phyloP scores from a whole-genome alignment of 257 asterid genomes.

The Solanum pennellii region DNA sequence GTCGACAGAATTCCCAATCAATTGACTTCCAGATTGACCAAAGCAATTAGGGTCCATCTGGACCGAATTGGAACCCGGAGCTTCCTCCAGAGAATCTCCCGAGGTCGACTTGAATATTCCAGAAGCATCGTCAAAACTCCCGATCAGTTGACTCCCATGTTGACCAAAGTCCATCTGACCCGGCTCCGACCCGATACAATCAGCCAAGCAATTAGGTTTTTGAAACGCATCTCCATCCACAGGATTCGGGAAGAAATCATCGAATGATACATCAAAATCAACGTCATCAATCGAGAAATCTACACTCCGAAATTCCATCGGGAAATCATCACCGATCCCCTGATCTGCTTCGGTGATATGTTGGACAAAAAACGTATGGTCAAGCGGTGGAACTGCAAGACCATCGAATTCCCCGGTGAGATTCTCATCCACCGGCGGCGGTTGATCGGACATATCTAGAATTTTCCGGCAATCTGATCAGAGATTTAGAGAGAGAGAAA shows the following conservation, averaged over 20 bases:
- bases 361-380: constrained; percentile 27
- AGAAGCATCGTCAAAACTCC: constrained; percentile 1
- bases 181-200: constrained; percentile 1
- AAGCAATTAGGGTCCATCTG: constrained; percentile 4
- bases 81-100: neutral
- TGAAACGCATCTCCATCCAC: constrained; percentile 22
- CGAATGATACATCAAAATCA: constrained; percentile 61
- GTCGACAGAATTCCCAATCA: neutral
- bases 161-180: constrained; percentile 8
- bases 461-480: neutral
- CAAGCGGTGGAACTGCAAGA: constrained; percentile 36
- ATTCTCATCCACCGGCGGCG: neutral
- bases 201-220: constrained; percentile 12
- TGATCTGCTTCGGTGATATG: constrained; percentile 1
- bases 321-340: neutral
- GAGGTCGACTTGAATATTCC: neutral
- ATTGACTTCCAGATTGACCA: constrained; percentile 5
- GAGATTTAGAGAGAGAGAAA: neutral
- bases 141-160: constrained; percentile 2
- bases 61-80: constrained; percentile 12
- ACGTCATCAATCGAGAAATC: constrained; percentile 33
- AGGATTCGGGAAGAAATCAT: constrained; percentile 34
- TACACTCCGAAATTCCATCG: constrained; percentile 8
- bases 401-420: constrained; percentile 16
- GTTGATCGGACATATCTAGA: constrained; percentile 28